Base-by-base conservation (phyloP, 306 rosid species). In the Canavalia gladiata region DNA sequence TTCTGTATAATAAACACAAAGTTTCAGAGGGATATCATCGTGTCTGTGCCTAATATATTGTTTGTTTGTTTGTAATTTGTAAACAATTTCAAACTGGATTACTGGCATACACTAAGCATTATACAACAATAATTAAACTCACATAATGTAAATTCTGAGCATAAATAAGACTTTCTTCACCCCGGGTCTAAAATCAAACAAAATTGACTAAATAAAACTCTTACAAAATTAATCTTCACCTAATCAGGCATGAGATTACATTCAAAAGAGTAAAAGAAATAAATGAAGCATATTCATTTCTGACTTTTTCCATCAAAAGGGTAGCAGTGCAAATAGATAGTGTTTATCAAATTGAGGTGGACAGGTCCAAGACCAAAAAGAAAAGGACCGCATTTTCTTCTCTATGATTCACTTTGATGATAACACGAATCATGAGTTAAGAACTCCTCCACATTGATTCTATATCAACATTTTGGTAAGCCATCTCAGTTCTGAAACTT, bases 1-100 rank as follows among this genome's bases (percentile, higher is more conserved):
- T 89, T 95, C 99, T 95, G 92, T 83, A 86, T 51, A 52, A 42
- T 60, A 72, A 82, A 80, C 50, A 82, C 10, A 0, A 52, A 28
- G 75, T 47, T 64, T 83, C 76, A 78, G 74, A 80, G 28, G 67
- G 18, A 47, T 3, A 73, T 54, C 58, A 49, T 80, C 6, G 18
- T 4, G 4, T 37, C 41, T 37, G 18, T 4, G 4, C 4, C 41
- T 37, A 37, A 37, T 37, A 37, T 37, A 37, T 37, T 37, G 41
- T 37, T 9, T 62, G 11, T 4, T 62, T 39, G 8, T 49, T n/a
- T 18, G 52, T 35, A 18, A 77, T 51, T 60, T 11, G 51, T 52
- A 42, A 47, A 56, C 34, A 84, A 58, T 35, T 63, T 72, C 34
- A n/a, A 78, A 66, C 34, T 30, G 31, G 7, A 41, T 33, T 33